A percentile compares a stretch with the other conserved stretches of the same genome.
phyloP scores from a whole-genome alignment of 2,329 filamentous ascomycete species.

The Aspergillus fijiensis region DNA sequence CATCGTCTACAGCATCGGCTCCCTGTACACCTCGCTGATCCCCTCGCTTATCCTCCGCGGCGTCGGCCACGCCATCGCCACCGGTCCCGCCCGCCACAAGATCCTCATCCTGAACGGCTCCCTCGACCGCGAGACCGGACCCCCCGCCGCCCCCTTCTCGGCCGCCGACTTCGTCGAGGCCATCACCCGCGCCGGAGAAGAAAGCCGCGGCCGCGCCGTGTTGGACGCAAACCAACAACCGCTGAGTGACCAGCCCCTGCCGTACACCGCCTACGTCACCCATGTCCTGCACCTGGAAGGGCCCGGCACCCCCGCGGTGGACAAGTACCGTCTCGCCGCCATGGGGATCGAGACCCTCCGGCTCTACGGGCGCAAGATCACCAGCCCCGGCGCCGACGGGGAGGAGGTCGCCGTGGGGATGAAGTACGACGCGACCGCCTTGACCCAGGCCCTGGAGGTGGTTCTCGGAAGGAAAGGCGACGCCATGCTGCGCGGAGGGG shows the following conservation, averaged over 20 bases:
- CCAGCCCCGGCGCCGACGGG: slow-evolving; percentile 34
- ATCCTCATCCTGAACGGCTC: slow-evolving; percentile 83
- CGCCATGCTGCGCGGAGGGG: slow-evolving; percentile 43
- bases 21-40: slow-evolving; percentile 83
- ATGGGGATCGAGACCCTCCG: slow-evolving; percentile 76
- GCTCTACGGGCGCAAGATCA: slow-evolving; percentile 68
- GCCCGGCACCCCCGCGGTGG: slow-evolving; percentile 66
- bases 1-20: slow-evolving; percentile 91
- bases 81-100: slow-evolving; percentile 60
- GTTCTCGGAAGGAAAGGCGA: slow-evolving; percentile 68
- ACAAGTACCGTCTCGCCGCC: slow-evolving; percentile 60
- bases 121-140: slow-evolving; percentile 83
- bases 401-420: slow-evolving; percentile 54
- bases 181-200: slow-evolving; percentile 70
- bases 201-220: slow-evolving; percentile 56
- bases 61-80: slow-evolving; percentile 65
- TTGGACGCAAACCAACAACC: not conserved
- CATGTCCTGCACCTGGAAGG: slow-evolving; percentile 80
- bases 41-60: slow-evolving; percentile 77
- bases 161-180: slow-evolving; percentile 81
- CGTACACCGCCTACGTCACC: slow-evolving; percentile 71
- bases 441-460: slow-evolving; percentile 73
- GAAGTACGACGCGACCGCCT: slow-evolving; percentile 72
- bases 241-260: slow-evolving; percentile 29
- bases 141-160: slow-evolving; percentile 62